These are phyloP conservation scores for Candida suzukii DNA, from an alignment of 805 yeast species.

Conservation along the genomic window DNA sequence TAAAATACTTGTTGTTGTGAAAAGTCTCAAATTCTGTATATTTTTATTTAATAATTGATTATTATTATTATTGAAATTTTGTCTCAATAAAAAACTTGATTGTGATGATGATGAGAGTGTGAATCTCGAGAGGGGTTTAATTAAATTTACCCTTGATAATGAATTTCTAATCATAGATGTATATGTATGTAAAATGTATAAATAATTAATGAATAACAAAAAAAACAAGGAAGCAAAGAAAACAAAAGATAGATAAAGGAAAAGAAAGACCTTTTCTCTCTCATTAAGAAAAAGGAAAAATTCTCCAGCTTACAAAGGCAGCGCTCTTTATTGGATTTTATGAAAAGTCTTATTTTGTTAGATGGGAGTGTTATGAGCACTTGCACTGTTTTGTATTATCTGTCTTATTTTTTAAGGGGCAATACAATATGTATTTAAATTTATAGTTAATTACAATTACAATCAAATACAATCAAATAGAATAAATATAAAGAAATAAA, in stretches of 20 bases:
- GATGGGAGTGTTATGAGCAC: neutral
- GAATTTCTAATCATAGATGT: too few species aligned
- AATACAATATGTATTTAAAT: neutral
- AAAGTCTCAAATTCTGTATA: neutral
- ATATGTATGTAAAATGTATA: too few species aligned
- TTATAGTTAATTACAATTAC: too few species aligned
- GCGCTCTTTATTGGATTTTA: neutral
- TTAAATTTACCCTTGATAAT: too few species aligned
- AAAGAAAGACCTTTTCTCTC: too few species aligned
- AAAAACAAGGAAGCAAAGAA: neutral
- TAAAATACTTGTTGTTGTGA: conserved; percentile 11
- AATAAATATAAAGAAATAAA: neutral
- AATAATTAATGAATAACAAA: too few species aligned
- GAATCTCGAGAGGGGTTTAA: neutral
- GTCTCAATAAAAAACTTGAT: too few species aligned
- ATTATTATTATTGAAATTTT: neutral
- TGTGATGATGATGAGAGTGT: too few species aligned
- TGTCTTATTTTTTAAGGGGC: neutral
- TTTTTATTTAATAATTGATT: too few species aligned
- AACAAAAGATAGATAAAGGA: neutral
- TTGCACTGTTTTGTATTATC: neutral
- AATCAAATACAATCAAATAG: neutral
- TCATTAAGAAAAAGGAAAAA: too few species aligned
- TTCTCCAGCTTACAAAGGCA: neutral
- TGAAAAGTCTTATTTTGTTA: too few species aligned